Evolutionary conservation across 495 filamentous ascomycete genomes (phyloP), one percentile per base, ranked within the genome.

Genomic region (Eremomyces bilateralis): DNA sequence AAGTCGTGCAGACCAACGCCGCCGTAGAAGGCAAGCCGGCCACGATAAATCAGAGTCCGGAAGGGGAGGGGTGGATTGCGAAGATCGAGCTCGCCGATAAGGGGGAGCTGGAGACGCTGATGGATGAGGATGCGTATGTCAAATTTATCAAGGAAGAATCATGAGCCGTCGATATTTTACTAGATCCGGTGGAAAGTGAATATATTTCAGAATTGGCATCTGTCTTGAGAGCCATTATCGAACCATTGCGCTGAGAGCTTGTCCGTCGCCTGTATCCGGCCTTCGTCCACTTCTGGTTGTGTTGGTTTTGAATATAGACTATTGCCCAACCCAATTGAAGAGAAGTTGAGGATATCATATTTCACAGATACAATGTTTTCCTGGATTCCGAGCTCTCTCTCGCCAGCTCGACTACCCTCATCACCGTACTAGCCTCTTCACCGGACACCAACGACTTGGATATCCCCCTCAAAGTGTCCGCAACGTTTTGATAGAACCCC

Each of bases 51-150:
- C 64, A 79, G 54, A 71, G 72, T 34, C 73, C 84, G 22, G 77
- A 83, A 61, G 75, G 62, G 34, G 77, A 85, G 29, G 88, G 77
- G 33, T 97, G 88, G 88, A 77, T 97, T 52, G 82, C 75, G 21
- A 82, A 78, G 67, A 70, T 94, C 35, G 59, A 76, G 60, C 61
- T 93, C 29, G 55, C 44, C 40, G 75, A 82, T 56, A 48, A 58
- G 33, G 61, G 66, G 44, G 81, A 90, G 51, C 45, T 82, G 34
- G 78, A 84, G 24, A 53, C 46, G 13, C 59, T 94, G 48, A 76
- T 95, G 72, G 71, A 69, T 43, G 57, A 48, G 33, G 61, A 69
- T 42, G 73, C 63, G 37, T 95, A 97, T 60, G 67, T 66, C 47
- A 62, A 60, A 35, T 80, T 75, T 51, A 71, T 71, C 44, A 65